Base-by-base conservation (phyloP, 2,329 filamentous ascomycete genomes). In the Diaporthe eres region DNA sequence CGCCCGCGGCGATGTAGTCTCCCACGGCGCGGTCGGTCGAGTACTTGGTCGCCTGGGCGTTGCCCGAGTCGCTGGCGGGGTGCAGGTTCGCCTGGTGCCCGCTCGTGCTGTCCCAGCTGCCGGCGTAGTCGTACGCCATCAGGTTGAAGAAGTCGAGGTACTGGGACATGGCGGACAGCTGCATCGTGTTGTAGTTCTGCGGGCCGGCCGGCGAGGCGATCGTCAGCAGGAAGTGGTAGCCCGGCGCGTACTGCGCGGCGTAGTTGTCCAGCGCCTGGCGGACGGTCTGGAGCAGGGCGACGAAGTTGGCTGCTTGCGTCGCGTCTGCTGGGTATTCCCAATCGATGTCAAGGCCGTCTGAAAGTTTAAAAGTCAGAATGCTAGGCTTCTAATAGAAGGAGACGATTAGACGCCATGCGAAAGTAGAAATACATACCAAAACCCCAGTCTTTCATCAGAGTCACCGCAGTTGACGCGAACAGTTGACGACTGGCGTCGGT, bases 71-170 rank as follows among this genome's bases (percentile, higher is more conserved):
- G 49, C 65, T 70, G 34, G 65, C 65, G 4, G 87, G 82, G 82
- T 90, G 93, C 6, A 97, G 82, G 81, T 97, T 97, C 7, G 94
- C 91, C 79, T 93, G 89, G 83, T 97, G 94, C 1, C 92, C 94
- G 1, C 92, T 86, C 4, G 81, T 82, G 8, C 84, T 84, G 79
- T 92, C 90, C 92, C 93, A 97, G 12, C 89, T 89, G 5, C 94
- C 94, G 1, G 93, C 88, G 81, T 88, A 95, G 84, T 95, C 93
- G 80, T 95, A 95, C 1, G 92, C 90, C 92, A 95, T 95, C 9
- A 93, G 83, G 81, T 92, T 89, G 82, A 90, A 86, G 76, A 86
- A 87, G 80, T 92, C 90, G 17, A 92, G 81, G 6, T 87, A 82
- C 4, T 81, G 58, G 25, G 87, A 85, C 80, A 91, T 87, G 9